Evolutionary conservation across 2,329 filamentous ascomycete genomes (phyloP), one percentile per base, ranked within the genome.

Genomic region (Phyllosticta citriasiana): DNA sequence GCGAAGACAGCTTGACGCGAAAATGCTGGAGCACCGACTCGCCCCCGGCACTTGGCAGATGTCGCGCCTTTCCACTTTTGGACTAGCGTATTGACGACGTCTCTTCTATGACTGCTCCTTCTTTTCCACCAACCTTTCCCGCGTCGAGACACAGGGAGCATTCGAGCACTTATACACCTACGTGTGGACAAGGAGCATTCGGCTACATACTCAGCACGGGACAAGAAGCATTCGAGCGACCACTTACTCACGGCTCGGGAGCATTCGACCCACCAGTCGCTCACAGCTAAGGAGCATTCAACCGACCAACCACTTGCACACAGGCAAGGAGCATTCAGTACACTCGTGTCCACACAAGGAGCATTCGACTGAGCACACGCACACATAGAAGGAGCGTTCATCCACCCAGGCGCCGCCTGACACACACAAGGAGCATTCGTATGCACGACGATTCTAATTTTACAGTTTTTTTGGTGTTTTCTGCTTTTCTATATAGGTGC

Each of bases 1-100:
- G 27, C 57, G 59, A 16, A 57, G 53, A 24, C 27, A 27, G 53
- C 25, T 26, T 25, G 59, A 61, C 59, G 55, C 59, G 59, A 61
- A 61, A 61, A 60, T 60, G 58, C 58, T 60, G 58, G 58, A 60
- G 58, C 58, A 55, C 25, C 58, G 52, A 60, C 53, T 19, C 35
- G 58, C 58, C 40, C 50, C 40, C n/a, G 14, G 12, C 14, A 47
- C 40, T 47, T 47, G 40, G 40, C 40, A 30, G 6, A 19, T n/a
- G 16, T n/a, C n/a, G 14, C 40, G 16, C 40, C 7, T 47, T 47
- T 3, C 40, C 16, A 6, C 2, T n/a, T 47, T 7, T 6, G 40
- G 12, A n/a, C 14, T 47, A 47, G 40, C 35, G 14, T n/a, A 14
- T n/a, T 6, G 6, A 47, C 35, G 12, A 16, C 35, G 16, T 16